Evolutionary conservation across 257 asterid species (phyloP), one percentile per base, ranked within the genome.

Genomic region (Rauvolfia tetraphylla): DNA sequence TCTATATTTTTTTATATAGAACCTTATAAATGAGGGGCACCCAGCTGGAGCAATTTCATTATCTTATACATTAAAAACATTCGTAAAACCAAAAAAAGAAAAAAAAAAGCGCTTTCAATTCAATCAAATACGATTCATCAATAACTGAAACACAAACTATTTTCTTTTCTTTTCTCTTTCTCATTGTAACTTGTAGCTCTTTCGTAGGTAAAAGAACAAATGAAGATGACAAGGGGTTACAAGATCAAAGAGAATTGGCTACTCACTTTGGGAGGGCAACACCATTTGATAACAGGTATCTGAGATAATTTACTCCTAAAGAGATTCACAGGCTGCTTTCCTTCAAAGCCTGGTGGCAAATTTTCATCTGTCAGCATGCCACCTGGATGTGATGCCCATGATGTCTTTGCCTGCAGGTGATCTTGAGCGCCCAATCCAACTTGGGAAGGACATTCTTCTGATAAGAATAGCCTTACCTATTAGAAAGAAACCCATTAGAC

Each of bases 281-380:
- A 83, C 98, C 98, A 95, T 85, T 88, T 89, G 73, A 84, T 59
- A 42, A 90, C 71, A 63, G 97, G 95, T 62, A 90, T 85, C 81
- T 90, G 96, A 73, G 96, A 82, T 78, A 90, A 71, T 79, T 88
- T 87, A 38, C 79, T 85, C 66, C 73, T 84, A 86, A 82, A 82
- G 48, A 77, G 87, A 75, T 81, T 89, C 41, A 83, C 82, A 42
- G 94, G 93, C 82, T 80, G 90, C 53, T 84, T 72, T 61, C 88
- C 93, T 82, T 90, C 96, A 71, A 95, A 95, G 78, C 99, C 97
- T 1, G 97, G 99, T 7, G 99, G 99, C 75, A 89, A 85, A 89
- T 86, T 91, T 78, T 85, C 95, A 76, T 93, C 95, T 27, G 88
- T 76, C 58, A 83, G 85, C 54, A 78, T n/a, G 72, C 79, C 87